Conservation (phyloP, 805 yeast species). For the Huiozyma sinensis region DNA sequence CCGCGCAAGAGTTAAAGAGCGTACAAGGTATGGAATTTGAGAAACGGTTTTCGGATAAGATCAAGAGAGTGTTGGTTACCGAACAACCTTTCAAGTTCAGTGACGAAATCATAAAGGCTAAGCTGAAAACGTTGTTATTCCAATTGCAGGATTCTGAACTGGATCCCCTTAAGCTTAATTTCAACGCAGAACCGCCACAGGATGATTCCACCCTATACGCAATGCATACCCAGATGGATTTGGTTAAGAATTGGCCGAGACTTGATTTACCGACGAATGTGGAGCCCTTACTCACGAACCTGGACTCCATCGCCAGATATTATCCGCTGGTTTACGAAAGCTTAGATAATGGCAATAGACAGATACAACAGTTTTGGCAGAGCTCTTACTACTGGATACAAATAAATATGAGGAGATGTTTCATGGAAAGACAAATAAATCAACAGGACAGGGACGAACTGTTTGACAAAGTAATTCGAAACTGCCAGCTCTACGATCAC, state of each 20-base stretch:
- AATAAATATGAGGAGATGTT: conserved; percentile 10
- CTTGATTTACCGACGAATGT: conserved; percentile 11
- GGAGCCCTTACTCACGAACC: conserved; percentile 5
- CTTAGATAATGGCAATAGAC: neutral
- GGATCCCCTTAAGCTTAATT: conserved; percentile 1
- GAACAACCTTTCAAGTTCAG: conserved; percentile 6
- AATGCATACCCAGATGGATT: conserved; percentile 9
- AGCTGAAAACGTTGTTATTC: conserved; percentile 1
- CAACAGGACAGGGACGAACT: conserved; percentile 1
- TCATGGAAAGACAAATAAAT: conserved; percentile 5
- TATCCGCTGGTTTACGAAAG: conserved; percentile 6
- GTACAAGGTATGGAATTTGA: conserved; percentile 12
- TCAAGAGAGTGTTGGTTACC: conserved; percentile 8
- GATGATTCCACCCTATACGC: conserved; percentile 7
- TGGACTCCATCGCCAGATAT: conserved; percentile 3
- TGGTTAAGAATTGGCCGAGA: conserved; percentile 12
- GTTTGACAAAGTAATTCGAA: conserved; percentile 3
- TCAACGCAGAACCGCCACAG: neutral
- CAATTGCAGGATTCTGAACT: conserved; percentile 6
- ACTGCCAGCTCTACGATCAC: conserved; percentile 7
- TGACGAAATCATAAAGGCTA: conserved; percentile 1
- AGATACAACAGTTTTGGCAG: conserved; percentile 6
- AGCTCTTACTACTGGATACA: conserved; percentile 11
- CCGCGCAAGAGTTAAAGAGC: conserved; percentile 7
- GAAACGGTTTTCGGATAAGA: conserved; percentile 3